A percentile compares a stretch with the other conserved stretches of the same genome.
These are phyloP conservation scores for Monosporascus sp. DNA, from an alignment of 2,329 filamentous ascomycete genomes.

Conservation along the genomic window DNA sequence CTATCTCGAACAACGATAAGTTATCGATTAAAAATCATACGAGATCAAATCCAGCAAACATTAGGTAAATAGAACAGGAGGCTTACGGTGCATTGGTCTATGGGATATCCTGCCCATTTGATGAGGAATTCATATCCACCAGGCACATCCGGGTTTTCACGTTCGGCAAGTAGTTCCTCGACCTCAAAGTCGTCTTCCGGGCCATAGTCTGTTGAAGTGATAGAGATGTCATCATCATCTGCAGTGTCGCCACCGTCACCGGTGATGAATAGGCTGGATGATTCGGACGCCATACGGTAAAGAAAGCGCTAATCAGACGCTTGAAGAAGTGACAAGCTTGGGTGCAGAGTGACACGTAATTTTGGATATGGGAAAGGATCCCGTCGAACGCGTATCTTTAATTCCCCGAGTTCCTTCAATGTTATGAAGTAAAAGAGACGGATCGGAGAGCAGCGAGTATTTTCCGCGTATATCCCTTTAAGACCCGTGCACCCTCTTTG, in stretches of 20 bases:
- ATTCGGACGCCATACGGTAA: conserved; percentile 6
- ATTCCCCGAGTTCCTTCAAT: too few relatives aligned
- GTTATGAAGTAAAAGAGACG: too few relatives aligned
- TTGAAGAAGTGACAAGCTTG: not conserved
- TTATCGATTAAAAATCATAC: too few relatives aligned
- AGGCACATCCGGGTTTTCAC: conserved; percentile 16
- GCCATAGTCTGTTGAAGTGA: conserved; percentile 47
- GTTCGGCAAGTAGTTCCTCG: conserved; percentile 47
- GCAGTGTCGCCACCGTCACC: conserved; percentile 11
- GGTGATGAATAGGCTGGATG: conserved; percentile 3
- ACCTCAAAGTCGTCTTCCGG: conserved; percentile 45
- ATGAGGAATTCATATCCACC: conserved; percentile 49
- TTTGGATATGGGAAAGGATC: too few relatives aligned
- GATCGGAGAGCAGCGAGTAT: too few relatives aligned
- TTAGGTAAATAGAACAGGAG: conserved; percentile 23
- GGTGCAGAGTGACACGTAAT: too few relatives aligned
- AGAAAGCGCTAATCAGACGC: not conserved
- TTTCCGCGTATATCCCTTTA: too few relatives aligned
- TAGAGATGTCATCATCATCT: conserved; percentile 48
- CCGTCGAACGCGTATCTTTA: too few relatives aligned
- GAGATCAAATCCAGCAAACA: not conserved
- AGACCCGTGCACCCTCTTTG: too few relatives aligned
- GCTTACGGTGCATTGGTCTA: conserved; percentile 42
- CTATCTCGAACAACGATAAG: conserved; percentile 32
- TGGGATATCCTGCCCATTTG: conserved; percentile 56